Evolutionary conservation across 1,284 basidiomycete genomes (phyloP), one percentile per base, ranked within the genome.

Genomic region (Marasmius fiardii): DNA sequence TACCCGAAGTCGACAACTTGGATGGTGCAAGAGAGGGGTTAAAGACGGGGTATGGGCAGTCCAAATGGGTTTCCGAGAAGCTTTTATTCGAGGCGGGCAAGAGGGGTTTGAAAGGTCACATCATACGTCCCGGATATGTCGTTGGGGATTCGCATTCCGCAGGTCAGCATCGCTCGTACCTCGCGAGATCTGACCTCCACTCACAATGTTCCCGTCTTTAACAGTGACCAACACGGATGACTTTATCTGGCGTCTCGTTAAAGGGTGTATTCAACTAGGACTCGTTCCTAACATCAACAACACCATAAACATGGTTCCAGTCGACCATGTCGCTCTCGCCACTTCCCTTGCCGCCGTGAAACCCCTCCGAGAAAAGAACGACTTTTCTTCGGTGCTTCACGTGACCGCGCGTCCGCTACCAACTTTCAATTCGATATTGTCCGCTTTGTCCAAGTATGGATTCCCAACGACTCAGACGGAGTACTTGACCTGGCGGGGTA

Each of bases 41-140:
- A 54, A 91, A 90, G 68, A 92, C 91, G 0, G 97, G 97, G 0
- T 99, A 99, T 71, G 95, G 96, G 4, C 96, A 99, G 75, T 90
- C 86, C 54, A 99, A 99, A 75, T 99, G 96, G 96, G 97, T 99
- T 0, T 92, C 94, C 0, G 97, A 99, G 73, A 95, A 94, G 70
- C 74, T 99, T 12, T 75, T 98, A 43, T 90, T 95, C 68, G 93
- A 95, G 65, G 95, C 95, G 11, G 93, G 92, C 3, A 83, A 81
- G 63, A 81, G 93, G 45, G 97, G 97, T 0, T 74, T 99, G 58
- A 77, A 78, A n/a, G 94, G 94, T 2, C 86, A 90, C 63, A 94
- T 98, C 60, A 76, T 99, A 1, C 86, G 97, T 26, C 95, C 97
- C 0, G 94, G 95, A 6, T 99, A 99, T 74, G 88, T 99, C 41